phyloP scores from a whole-genome alignment of 306 rosid genomes.

The Castanea crenata region DNA sequence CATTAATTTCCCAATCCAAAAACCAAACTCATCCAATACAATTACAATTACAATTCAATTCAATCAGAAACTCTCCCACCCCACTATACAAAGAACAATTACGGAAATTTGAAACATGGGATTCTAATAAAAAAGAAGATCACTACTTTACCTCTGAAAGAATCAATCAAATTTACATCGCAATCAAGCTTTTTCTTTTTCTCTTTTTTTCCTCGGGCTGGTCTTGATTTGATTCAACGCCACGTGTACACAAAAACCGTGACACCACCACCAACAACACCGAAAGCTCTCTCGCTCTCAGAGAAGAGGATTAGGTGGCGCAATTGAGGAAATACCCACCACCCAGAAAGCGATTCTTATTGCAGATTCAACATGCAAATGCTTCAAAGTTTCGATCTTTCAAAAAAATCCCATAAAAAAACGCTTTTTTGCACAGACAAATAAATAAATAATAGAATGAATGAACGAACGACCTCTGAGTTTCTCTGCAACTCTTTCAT shows the following conservation, averaged over 20 bases:
- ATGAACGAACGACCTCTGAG: neutral
- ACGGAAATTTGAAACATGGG: slow-evolving; percentile 14
- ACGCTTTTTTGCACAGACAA: neutral
- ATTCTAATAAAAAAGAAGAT: slow-evolving; percentile 21
- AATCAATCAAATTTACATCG: slow-evolving; percentile 11
- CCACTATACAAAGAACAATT: neutral
- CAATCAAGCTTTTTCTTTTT: slow-evolving; percentile 10
- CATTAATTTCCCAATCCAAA: slow-evolving; percentile 28
- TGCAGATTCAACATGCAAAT: slow-evolving; percentile 17
- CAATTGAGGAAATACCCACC: slow-evolving; percentile 15
- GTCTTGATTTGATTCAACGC: slow-evolving; percentile 3
- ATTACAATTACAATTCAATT: neutral
- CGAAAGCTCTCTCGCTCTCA: slow-evolving; percentile 17
- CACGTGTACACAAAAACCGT: slow-evolving; percentile 37
- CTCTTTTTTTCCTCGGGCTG: no score
- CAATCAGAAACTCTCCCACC: slow-evolving; percentile 28
- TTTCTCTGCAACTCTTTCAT: neutral
- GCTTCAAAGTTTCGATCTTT: slow-evolving; percentile 36
- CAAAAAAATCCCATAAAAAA: slow-evolving; percentile 4
- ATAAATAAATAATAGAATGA: neutral
- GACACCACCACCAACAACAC: neutral
- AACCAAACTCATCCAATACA: slow-evolving; percentile 23
- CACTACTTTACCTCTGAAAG: slow-evolving; percentile 15
- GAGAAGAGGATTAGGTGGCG: slow-evolving; percentile 9
- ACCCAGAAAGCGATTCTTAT: slow-evolving; percentile 38